Conservation (phyloP, 495 filamentous ascomycete genomes). For the Podospora australis region DNA sequence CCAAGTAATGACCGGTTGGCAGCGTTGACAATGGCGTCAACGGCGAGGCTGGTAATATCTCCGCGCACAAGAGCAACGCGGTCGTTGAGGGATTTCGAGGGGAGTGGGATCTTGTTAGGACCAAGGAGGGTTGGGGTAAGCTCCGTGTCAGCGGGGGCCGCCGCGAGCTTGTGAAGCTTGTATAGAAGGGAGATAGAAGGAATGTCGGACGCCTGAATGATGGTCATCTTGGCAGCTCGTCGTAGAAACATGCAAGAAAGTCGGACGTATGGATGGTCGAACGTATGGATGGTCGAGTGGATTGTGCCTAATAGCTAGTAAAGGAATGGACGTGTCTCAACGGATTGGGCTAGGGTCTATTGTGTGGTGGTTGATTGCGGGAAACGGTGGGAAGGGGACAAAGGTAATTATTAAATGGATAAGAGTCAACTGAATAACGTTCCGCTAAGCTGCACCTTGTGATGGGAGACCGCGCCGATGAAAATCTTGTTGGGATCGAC, state of each 20-base stretch:
- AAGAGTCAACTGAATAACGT: too few relatives aligned
- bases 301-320: too few relatives aligned
- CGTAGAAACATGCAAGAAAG: conserved; percentile 1
- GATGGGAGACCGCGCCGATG: too few relatives aligned
- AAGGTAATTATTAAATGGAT: too few relatives aligned
- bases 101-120: conserved; percentile 19
- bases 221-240: conserved; percentile 22
- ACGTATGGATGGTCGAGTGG: too few relatives aligned
- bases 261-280: too few relatives aligned
- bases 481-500: too few relatives aligned
- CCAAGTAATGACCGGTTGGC: conserved; percentile 74
- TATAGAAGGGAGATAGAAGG: conserved; percentile 63
- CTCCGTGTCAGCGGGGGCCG: conserved; percentile 14
- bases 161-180: conserved; percentile 34
- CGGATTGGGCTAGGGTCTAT: not conserved
- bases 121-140: conserved; percentile 13
- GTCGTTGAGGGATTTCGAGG: conserved; percentile 58
- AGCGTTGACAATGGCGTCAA: conserved; percentile 89
- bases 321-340: not conserved
- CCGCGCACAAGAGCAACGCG: conserved; percentile 62
- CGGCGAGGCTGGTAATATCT: conserved; percentile 76
- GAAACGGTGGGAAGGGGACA: not conserved
- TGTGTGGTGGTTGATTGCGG: not conserved
- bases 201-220: conserved; percentile 42
- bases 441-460: too few relatives aligned